Evolutionary conservation across 345 rosid genomes (phyloP).

Genomic region (Lepidium aucheri): DNA sequence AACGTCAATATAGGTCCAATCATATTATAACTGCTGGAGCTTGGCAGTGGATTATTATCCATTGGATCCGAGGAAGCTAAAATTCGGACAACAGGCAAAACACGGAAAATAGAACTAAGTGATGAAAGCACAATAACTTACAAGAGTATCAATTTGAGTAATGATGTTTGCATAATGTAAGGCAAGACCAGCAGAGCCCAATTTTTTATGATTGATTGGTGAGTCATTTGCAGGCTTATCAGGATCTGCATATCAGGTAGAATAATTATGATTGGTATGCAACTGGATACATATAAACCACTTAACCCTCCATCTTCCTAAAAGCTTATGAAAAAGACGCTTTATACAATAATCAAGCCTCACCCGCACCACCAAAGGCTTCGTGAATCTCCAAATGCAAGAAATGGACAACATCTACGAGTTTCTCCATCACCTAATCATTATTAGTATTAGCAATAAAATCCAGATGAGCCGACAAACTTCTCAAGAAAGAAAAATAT

Average conservation of each 20-base stretch:
- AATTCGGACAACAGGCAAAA: neutral
- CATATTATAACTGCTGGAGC: neutral
- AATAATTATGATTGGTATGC: neutral
- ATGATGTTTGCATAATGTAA: slow-evolving; percentile 96
- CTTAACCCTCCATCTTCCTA: neutral
- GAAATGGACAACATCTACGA: slow-evolving; percentile 87
- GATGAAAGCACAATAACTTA: slow-evolving; percentile 36
- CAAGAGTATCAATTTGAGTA: slow-evolving; percentile 89
- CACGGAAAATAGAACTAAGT: neutral
- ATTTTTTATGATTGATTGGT: slow-evolving; percentile 38
- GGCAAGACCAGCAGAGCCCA: slow-evolving; percentile 95
- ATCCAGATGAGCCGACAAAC: neutral
- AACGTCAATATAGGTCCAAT: neutral
- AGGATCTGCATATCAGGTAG: slow-evolving; percentile 47
- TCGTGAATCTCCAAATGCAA: slow-evolving; percentile 89
- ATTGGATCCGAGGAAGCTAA: neutral
- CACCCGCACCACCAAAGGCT: slow-evolving; percentile 85
- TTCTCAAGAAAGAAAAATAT: neutral
- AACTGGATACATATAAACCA: slow-evolving; percentile 4
- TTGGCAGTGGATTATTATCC: neutral
- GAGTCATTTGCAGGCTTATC: slow-evolving; percentile 38
- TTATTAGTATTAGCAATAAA: neutral
- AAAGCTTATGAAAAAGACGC: neutral
- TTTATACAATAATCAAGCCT: slow-evolving; percentile 15
- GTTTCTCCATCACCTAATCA: slow-evolving; percentile 90